Base-by-base conservation (phyloP, 2,329 filamentous ascomycete genomes). In the Beauveria bassiana region DNA sequence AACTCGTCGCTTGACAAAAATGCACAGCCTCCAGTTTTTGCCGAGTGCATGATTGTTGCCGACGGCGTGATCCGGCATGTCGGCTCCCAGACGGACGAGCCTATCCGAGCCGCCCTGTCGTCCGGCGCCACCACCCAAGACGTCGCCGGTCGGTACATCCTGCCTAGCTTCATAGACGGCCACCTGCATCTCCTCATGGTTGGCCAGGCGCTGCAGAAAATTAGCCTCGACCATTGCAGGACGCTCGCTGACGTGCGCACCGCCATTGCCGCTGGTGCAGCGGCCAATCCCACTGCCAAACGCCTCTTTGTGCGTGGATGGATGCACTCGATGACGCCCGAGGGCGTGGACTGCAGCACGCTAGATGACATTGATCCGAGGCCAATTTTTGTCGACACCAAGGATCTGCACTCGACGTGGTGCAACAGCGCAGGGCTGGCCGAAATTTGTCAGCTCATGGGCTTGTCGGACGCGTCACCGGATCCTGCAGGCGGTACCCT, bases 81-180 rank as follows among this genome's bases (percentile, higher is more conserved):
- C 59, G 75, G 75, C 6, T 64, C 71, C 5, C 66, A 66, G 5
- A 63, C 67, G 0, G 69, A 74, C 55, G 45, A 60, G 0, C 62
- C 64, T 12, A 67, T 70, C 3, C 45, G 61, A 2, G 57, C 65
- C 1, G 73, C 71, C 4, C 67, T 65, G 42, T 59, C 64, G 3
- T 62, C 63, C 3, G 71, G 68, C 18, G 68, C 67, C 28, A 42
- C 51, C 9, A 49, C 66, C 20, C 65, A 67, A 31, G 69, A 77
- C 38, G 59, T 77, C 3, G 57, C 55, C 1, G 72, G 74, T 1
- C 68, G 67, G 24, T 75, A 74, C 1, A 71, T 85, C 3, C 72
- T 85, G 1, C 82, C 82, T 0, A 78, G 81, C 16, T 85, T 85
- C 70, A 78, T 85, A 45, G 82, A 85, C 62, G 81, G 80, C 6